Percentiles rank a stretch among this genome's conserved stretches.
phyloP scores from a whole-genome alignment of 345 rosid genomes.

The Heritiera fomes region DNA sequence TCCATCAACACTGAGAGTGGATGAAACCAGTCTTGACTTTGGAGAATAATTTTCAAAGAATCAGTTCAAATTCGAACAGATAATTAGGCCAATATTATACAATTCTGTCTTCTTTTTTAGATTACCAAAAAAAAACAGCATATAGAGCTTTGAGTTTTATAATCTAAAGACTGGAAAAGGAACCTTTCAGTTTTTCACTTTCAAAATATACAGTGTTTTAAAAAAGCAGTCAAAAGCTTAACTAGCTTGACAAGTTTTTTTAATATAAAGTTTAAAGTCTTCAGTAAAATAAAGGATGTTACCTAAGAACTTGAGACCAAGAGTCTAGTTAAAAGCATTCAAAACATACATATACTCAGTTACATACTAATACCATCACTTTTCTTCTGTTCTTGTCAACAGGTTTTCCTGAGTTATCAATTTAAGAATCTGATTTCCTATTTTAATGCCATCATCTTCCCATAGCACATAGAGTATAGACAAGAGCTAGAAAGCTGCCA shows the following conservation, averaged over 20 bases:
- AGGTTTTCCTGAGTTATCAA: background rate
- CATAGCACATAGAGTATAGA: background rate
- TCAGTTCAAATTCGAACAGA: too few relatives aligned
- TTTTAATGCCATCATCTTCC: background rate
- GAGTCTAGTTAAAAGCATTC: background rate
- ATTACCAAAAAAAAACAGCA: background rate
- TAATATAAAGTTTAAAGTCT: too few relatives aligned
- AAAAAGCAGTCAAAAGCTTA: slow-evolving; percentile 15
- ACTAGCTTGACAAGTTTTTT: background rate
- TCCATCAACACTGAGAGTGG: too few relatives aligned
- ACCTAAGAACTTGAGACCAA: background rate
- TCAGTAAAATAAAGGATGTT: background rate
- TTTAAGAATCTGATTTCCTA: background rate
- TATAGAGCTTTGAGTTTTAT: background rate
- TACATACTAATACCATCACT: background rate
- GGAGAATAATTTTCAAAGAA: too few relatives aligned
- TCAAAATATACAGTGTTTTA: background rate
- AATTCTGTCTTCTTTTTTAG: background rate
- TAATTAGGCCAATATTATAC: background rate
- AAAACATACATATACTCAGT: background rate
- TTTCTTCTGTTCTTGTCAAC: background rate
- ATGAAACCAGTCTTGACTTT: too few relatives aligned
- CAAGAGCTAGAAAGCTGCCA: background rate
- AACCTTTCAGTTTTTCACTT: background rate
- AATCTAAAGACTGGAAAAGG: background rate